phyloP scores from a whole-genome alignment of 768 basidiomycete genomes.

The Cubamyces sp. region DNA sequence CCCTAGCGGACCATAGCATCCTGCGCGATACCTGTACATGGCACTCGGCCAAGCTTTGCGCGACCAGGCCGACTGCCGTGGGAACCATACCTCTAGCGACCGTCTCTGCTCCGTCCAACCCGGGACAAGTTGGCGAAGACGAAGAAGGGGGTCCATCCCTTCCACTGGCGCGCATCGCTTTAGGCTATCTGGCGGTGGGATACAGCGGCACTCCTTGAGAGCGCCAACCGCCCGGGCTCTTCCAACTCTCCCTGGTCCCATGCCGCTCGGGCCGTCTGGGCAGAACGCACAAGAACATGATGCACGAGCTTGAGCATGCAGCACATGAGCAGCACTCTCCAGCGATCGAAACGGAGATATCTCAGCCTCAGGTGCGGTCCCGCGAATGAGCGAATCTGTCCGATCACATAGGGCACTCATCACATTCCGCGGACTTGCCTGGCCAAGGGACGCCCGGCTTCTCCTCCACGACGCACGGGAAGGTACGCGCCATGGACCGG shows the following conservation, averaged over 20 bases:
- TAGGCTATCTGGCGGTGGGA: conserved; percentile 26
- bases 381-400: conserved; percentile 29
- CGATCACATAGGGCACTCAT: conserved; percentile 21
- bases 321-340: not conserved
- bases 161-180: conserved; percentile 21
- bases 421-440: conserved; percentile 22
- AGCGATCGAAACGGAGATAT: conserved; percentile 17
- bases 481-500: conserved; percentile 5
- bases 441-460: conserved; percentile 8
- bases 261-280: conserved; percentile 19
- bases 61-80: conserved; percentile 2
- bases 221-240: conserved; percentile 11
- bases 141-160: conserved; percentile 1
- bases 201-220: conserved; percentile 3
- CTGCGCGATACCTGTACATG: not conserved
- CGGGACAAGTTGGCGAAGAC: conserved; percentile 14
- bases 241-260: conserved; percentile 1
- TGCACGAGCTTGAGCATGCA: not conserved
- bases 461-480: conserved; percentile 8
- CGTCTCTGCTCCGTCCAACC: conserved; percentile 15
- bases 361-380: conserved; percentile 16
- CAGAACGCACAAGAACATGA: not conserved
- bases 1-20: not conserved
- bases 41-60: not conserved
- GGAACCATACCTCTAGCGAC: not conserved